A percentile compares a stretch with the other conserved stretches of the same genome.
These are phyloP conservation scores for Mycocentrospora acerina DNA, from an alignment of 2,329 filamentous ascomycete genomes.

Conservation along the genomic window DNA sequence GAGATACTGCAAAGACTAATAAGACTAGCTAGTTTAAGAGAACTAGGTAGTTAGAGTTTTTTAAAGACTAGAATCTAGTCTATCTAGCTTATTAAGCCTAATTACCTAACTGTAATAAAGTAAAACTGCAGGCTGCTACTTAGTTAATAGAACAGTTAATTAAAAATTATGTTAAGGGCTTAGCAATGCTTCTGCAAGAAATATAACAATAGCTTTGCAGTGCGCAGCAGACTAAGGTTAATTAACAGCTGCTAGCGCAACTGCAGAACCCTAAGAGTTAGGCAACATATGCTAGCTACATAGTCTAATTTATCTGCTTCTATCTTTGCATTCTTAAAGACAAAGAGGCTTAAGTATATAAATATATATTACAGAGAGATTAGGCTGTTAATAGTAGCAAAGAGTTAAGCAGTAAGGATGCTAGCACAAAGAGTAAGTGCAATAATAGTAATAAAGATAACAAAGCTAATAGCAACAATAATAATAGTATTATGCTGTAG, in stretches of 20 bases:
- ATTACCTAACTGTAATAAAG: background rate
- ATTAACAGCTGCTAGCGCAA: constrained; percentile 3
- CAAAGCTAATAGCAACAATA: constrained; percentile 4
- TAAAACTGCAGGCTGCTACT: constrained; percentile 2
- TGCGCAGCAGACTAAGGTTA: constrained; percentile 1
- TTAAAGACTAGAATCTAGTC: background rate
- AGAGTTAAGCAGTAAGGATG: constrained; percentile 1
- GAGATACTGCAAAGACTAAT: constrained; percentile 1
- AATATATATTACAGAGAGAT: constrained; percentile 3
- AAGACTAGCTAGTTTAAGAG: constrained; percentile 1
- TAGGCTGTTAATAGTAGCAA: constrained; percentile 2
- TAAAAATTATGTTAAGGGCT: constrained; percentile 2
- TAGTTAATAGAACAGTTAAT: constrained; percentile 5
- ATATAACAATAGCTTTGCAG: constrained; percentile 7
- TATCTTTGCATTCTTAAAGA: constrained; percentile 7
- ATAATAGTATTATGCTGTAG: constrained; percentile 3
- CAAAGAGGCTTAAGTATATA: constrained; percentile 5
- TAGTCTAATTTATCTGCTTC: constrained; percentile 10
- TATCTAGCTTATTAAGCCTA: constrained; percentile 1
- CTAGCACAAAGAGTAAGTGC: too few relatives aligned
- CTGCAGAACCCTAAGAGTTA: constrained; percentile 16
- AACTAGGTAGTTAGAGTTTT: constrained; percentile 1
- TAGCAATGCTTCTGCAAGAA: constrained; percentile 7
- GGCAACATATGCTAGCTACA: constrained; percentile 10
- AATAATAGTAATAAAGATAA: too few relatives aligned